These are phyloP conservation scores for Zygotorulaspora sp. DNA, from an alignment of 805 yeast species.

Conservation along the genomic window DNA sequence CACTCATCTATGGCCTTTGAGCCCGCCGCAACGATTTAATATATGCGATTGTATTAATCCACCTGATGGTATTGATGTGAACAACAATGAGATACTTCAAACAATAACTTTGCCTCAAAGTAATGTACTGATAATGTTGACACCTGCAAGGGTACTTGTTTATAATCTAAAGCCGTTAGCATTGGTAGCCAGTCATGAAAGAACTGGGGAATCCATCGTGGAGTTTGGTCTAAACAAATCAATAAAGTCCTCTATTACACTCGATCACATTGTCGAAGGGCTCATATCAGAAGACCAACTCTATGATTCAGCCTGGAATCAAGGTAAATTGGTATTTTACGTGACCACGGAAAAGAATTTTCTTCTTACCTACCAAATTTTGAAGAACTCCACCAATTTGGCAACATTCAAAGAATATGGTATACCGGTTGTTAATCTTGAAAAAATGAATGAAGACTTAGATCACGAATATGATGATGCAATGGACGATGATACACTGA, in stretches of 20 bases:
- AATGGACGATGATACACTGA: constrained; percentile 31
- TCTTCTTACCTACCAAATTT: constrained; percentile 30
- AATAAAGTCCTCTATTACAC: constrained; percentile 17
- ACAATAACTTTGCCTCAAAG: constrained; percentile 24
- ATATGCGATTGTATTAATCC: constrained; percentile 15
- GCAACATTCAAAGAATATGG: constrained; percentile 31
- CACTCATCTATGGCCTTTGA: constrained; percentile 28
- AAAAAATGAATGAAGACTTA: constrained; percentile 11
- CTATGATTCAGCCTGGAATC: constrained; percentile 11
- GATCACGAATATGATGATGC: constrained; percentile 22
- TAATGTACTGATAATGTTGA: constrained; percentile 28
- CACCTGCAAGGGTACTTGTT: constrained; percentile 27
- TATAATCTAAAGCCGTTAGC: constrained; percentile 36
- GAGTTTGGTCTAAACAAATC: constrained; percentile 32
- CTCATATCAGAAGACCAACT: constrained; percentile 15
- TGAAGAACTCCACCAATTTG: constrained; percentile 21
- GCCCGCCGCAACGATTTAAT: constrained; percentile 27
- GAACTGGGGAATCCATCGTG: constrained; percentile 26
- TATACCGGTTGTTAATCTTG: constrained; percentile 22
- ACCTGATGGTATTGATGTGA: constrained; percentile 6
- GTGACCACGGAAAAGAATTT: constrained; percentile 30
- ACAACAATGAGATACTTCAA: constrained; percentile 25
- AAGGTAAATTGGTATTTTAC: constrained; percentile 28
- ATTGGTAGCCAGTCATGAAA: constrained; percentile 29
- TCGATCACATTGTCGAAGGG: constrained; percentile 19